These are phyloP conservation scores for Chrysosporium keratinophilum DNA, from an alignment of 2,329 filamentous ascomycete species.

Conservation along the genomic window DNA sequence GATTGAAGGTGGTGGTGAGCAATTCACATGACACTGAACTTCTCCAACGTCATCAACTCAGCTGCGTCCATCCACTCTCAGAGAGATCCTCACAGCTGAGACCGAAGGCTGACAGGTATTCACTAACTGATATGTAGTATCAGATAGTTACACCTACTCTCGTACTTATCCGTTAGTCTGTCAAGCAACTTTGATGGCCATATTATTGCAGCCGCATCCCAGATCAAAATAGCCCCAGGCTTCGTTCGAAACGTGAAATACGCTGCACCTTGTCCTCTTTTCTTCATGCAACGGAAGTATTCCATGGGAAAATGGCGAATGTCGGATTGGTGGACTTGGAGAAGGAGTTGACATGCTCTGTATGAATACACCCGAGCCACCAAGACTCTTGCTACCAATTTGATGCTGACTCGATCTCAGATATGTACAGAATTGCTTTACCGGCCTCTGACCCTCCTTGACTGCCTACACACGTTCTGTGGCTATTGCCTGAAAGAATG, in stretches of 20 bases:
- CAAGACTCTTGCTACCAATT: neutral
- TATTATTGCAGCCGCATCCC: no score
- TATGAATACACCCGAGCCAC: constrained; percentile 42
- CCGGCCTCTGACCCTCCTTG: constrained; percentile 79
- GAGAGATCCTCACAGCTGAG: no score
- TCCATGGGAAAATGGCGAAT: constrained; percentile 10
- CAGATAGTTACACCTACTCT: no score
- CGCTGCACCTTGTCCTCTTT: neutral
- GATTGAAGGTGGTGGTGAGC: neutral
- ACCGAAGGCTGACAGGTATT: no score
- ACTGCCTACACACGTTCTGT: constrained; percentile 93
- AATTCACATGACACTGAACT: neutral
- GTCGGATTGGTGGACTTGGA: constrained; percentile 58
- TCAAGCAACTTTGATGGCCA: no score
- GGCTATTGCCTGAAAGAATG: constrained; percentile 92
- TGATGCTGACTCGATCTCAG: constrained; percentile 37
- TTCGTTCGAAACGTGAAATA: neutral
- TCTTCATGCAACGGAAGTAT: constrained; percentile 8
- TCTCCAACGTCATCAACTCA: no score
- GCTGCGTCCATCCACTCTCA: no score
- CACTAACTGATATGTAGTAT: no score
- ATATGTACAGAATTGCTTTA: constrained; percentile 95
- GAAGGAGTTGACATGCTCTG: constrained; percentile 89
- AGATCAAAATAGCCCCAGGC: no score
- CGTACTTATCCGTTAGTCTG: no score